Evolutionary conservation across 2,329 filamentous ascomycete species (phyloP).

Genomic region (Alternaria infectoria): DNA sequence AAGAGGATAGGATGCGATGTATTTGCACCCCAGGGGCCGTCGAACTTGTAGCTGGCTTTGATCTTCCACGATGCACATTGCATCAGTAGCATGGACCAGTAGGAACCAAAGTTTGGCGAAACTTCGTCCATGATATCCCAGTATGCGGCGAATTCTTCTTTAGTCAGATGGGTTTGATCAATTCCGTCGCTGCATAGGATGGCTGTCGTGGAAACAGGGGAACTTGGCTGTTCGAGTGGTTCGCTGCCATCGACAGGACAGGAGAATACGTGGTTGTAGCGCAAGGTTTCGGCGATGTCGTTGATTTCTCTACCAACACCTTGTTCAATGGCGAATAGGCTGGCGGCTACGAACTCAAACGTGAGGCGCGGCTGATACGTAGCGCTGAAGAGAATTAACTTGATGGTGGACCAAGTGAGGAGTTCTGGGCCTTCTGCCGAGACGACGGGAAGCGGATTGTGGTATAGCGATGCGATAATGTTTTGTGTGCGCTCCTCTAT

Average conservation of each 20-base stretch:
- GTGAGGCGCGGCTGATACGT: conserved; percentile 44
- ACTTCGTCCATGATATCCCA: conserved; percentile 41
- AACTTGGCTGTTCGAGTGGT: conserved; percentile 2
- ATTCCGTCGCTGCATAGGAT: conserved; percentile 52
- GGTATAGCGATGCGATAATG: conserved; percentile 48
- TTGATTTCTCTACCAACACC: conserved; percentile 31
- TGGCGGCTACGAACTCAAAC: conserved; percentile 44
- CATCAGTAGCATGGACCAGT: conserved; percentile 48
- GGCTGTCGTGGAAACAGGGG: conserved; percentile 27
- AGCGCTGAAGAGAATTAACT: conserved; percentile 43
- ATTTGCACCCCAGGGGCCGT: conserved; percentile 37
- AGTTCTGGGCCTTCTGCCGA: conserved; percentile 38
- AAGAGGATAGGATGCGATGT: conserved; percentile 64
- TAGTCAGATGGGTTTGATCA: conserved; percentile 33
- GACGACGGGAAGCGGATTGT: conserved; percentile 49
- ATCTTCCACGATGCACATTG: conserved; percentile 50
- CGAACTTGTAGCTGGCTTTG: conserved; percentile 43
- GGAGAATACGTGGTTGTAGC: conserved; percentile 30
- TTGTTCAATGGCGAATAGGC: conserved; percentile 46
- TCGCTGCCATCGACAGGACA: conserved; percentile 34
- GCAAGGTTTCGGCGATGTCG: conserved; percentile 22
- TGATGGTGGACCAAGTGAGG: conserved; percentile 51
- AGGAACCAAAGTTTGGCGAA: conserved; percentile 45
- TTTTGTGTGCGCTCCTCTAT: conserved; percentile 43
- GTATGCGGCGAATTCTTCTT: conserved; percentile 42